These are phyloP conservation scores for Mucor saturninus DNA, from an alignment of 371 early-diverging fungal genomes.

Conservation along the genomic window DNA sequence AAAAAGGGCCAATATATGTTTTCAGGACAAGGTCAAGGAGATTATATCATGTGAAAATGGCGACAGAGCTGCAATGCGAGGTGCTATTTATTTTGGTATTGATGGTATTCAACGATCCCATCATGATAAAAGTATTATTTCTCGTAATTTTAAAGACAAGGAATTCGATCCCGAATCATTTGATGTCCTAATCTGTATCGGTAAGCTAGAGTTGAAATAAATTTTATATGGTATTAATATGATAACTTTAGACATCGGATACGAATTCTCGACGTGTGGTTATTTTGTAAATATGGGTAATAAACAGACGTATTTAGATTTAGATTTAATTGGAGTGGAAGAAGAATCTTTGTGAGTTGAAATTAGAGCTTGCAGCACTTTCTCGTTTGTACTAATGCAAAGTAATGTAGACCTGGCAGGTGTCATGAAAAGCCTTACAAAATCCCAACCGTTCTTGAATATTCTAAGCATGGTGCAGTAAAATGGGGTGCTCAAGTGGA, in stretches of 20 bases:
- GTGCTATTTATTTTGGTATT: conserved; percentile 12
- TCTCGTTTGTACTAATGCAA: no score
- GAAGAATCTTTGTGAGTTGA: neutral
- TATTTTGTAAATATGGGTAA: neutral
- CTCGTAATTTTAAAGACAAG: neutral
- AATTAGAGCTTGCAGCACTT: no score
- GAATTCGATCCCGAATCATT: neutral
- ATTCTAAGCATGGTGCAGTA: neutral
- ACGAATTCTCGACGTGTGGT: conserved; percentile 9
- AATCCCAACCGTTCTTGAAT: neutral
- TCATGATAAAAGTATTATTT: conserved; percentile 1
- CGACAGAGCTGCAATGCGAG: conserved; percentile 14
- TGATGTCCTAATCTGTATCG: conserved; percentile 1
- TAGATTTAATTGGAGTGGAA: neutral
- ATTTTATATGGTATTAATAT: no score
- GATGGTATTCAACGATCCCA: conserved; percentile 7
- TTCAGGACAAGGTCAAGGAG: neutral
- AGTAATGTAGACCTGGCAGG: neutral
- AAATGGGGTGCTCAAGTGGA: neutral
- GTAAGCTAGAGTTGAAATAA: neutral
- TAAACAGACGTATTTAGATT: neutral
- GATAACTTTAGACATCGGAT: conserved; percentile 11
- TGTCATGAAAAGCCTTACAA: neutral
- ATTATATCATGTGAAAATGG: neutral
- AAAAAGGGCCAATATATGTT: neutral